phyloP scores from a whole-genome alignment of 805 yeast species.

The Suhomyces sp. region DNA sequence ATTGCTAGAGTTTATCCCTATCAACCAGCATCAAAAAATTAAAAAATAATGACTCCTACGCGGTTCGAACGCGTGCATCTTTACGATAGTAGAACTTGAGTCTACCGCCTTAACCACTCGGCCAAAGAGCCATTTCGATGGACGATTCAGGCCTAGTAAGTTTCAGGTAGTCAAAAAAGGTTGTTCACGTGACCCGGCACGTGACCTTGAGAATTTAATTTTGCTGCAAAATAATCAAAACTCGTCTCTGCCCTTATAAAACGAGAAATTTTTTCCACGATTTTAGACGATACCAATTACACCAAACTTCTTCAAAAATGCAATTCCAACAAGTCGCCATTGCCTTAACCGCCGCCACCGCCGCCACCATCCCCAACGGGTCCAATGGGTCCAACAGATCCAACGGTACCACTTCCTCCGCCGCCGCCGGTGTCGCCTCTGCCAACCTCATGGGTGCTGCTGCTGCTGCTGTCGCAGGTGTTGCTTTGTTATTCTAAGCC shows the following conservation, averaged over 20 bases:
- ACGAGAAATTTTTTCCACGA: too few species aligned
- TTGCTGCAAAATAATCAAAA: too few species aligned
- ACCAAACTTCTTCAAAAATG: constrained; percentile 42
- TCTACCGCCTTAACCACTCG: constrained; percentile 9
- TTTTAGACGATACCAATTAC: too few species aligned
- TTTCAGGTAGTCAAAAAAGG: neutral
- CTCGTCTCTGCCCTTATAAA: too few species aligned
- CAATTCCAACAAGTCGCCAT: constrained; percentile 69
- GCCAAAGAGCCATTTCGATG: constrained; percentile 4
- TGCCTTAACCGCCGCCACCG: constrained; percentile 69
- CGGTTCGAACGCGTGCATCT: constrained; percentile 9
- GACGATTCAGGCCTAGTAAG: neutral
- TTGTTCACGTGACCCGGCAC: too few species aligned
- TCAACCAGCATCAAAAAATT: too few species aligned
- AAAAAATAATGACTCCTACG: constrained; percentile 7
- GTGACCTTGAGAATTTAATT: too few species aligned
- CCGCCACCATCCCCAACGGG: constrained; percentile 60
- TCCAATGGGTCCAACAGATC: constrained; percentile 34
- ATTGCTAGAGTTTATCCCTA: too few species aligned
- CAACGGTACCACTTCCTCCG: constrained; percentile 42
- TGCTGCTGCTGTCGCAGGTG: constrained; percentile 84
- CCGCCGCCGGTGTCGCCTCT: constrained; percentile 47
- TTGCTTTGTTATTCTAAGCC: constrained; percentile 49
- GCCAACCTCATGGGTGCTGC: constrained; percentile 35
- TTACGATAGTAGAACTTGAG: constrained; percentile 8